These are phyloP conservation scores for Termitomyces titanicus DNA, from an alignment of 768 basidiomycete genomes.

Conservation along the genomic window DNA sequence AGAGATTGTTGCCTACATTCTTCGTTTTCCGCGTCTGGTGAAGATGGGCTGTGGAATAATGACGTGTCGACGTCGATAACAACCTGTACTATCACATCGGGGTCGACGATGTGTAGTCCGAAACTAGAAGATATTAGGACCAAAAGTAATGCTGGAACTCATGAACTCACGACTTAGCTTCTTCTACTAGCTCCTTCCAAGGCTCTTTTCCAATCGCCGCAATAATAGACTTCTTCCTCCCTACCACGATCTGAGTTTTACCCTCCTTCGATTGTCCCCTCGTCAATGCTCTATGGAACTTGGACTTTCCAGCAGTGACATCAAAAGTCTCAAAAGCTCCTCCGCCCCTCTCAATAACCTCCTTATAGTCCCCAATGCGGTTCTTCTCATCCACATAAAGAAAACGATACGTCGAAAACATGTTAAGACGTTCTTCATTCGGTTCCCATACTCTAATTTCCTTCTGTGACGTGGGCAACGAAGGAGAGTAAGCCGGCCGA, in stretches of 20 bases:
- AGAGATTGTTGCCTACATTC: slow-evolving; percentile 7
- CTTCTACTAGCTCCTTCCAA: slow-evolving; percentile 51
- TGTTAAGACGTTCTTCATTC: slow-evolving; percentile 54
- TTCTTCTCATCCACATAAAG: slow-evolving; percentile 57
- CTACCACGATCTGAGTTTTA: slow-evolving; percentile 49
- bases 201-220: slow-evolving; percentile 48
- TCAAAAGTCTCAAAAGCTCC: slow-evolving; percentile 65
- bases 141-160: neutral
- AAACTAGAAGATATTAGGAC: slow-evolving; percentile 23
- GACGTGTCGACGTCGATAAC: slow-evolving; percentile 35
- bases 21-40: slow-evolving; percentile 12
- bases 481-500: slow-evolving; percentile 53
- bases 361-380: slow-evolving; percentile 46
- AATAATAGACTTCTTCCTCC: slow-evolving; percentile 42
- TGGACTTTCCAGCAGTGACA: slow-evolving; percentile 41
- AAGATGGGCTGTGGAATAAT: slow-evolving; percentile 19
- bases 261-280: slow-evolving; percentile 50
- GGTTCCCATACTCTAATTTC: slow-evolving; percentile 61
- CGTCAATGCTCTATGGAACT: slow-evolving; percentile 48
- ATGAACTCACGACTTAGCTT: slow-evolving; percentile 44
- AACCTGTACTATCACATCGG: slow-evolving; percentile 50
- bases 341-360: slow-evolving; percentile 52
- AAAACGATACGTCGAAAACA: slow-evolving; percentile 54
- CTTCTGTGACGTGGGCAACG: slow-evolving; percentile 46
- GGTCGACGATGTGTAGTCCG: slow-evolving; percentile 38